Evolutionary conservation across 371 early-diverging fungal species (phyloP), one percentile per base, ranked within the genome.

Genomic region (Basidiobolus heterosporus): DNA sequence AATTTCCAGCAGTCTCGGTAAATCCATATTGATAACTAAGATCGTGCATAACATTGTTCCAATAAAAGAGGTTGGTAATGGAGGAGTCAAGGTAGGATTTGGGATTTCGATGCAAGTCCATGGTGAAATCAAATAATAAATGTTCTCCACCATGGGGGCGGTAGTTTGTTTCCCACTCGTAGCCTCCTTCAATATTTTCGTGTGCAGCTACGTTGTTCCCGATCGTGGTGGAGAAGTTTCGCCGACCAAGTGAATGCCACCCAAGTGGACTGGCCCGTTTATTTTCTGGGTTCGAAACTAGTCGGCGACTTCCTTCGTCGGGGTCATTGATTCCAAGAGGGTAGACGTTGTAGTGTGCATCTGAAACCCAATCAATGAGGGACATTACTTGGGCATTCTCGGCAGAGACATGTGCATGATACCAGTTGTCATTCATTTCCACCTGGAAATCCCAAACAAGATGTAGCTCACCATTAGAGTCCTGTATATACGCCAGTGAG

Each of bases 1-100:
- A 96, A 66, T 96, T 96, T 22, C 97, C 97, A 16, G 90, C 66
- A 47, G 72, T 70, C 60, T 96, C 97, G 58, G 82, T 78, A 59
- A 94, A 96, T 0, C 97, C 97, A 54, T 92, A 96, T 40, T 75
- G 67, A 62, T 88, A 80, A 58, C 75, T 77, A 58, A 89, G 59
- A 54, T 89, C 90, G 62, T 88, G 89, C 40, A 66, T 61, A 43
- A 63, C 74, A 61, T 96, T 96, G 63, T 82, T 85, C 78, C 82
- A 84, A 66, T 93, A 97, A 58, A 96, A 96, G 41, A 91, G 60
- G 62, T 96, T 91, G 50, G 88, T 80, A 21, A 92, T 72, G 0
- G 94, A 82, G 0, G 88, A 88, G 54, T 94, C 85, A 36, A 84
- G 57, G 54, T 96, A 93, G 3, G 72, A 59, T 2, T 62, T 55